Evolutionary conservation across 1,284 basidiomycete genomes (phyloP), one percentile per base, ranked within the genome.

Genomic region (Ustilago cynodontis): DNA sequence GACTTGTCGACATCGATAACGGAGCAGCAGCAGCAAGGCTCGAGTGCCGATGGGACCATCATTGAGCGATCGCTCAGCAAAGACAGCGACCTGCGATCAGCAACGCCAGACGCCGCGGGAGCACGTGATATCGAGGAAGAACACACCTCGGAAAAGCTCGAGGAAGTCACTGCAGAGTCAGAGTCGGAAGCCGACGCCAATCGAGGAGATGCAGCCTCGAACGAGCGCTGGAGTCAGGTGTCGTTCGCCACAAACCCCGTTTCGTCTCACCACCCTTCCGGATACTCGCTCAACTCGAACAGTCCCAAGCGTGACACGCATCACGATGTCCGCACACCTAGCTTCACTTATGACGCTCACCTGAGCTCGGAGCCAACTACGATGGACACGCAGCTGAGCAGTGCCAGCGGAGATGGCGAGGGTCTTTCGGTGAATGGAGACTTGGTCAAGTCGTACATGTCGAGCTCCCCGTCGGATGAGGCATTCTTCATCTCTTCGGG

Each of bases 371-470:
- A 67, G 49, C 56, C 65, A 18, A 72, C 70, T 7, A 72, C 70
- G n/a, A 33, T 55, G 20, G 70, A 72, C 24, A 64, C 70, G 20
- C 70, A 67, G 51, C 31, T 72, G 49, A 72, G 70, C 53, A 65
- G 54, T 49, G 54, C 62, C 13, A 60, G 53, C 35, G 43, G 26
- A 10, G 62, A 60, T 5, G 54, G 31, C 11, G 62, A 61, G 16
- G 54, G 58, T 5, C 22, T 61, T 41, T 71, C 68, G 33, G 54
- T 53, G 11, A 62, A 54, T n/a, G 57, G 59, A 16, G 56, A 72
- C 20, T 37, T 62, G 29, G 54, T 72, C 57, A 72, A 72, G 59
- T 59, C 70, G 37, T 64, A 63, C 24, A 6, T 67, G 14, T 47
- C 55, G 13, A 64, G 57, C 55, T 72, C 70, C 26, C 70, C 65